Evolutionary conservation across 306 rosid species (phyloP), one percentile per base, ranked within the genome.

Genomic region (Corylus americana): DNA sequence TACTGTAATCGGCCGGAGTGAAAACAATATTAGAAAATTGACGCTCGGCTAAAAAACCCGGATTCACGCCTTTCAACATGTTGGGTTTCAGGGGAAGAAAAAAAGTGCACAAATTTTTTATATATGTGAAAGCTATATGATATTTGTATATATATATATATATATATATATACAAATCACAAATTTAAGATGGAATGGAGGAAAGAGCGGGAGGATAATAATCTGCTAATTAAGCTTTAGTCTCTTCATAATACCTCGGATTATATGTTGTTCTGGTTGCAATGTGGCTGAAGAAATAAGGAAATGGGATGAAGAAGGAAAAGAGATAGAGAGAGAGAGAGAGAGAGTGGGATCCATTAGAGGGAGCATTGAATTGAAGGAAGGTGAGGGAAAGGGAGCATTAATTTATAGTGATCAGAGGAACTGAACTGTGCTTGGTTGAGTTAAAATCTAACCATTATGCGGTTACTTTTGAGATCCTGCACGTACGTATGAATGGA

Each of bases 381-480:
- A 74, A 17, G 55, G 53, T 14, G 27, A 77, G 47, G 49, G 17
- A 73, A 27, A 57, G 67, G 73, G 37, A 71, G 82, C 67, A 49
- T 68, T 39, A 7, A 39, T 67, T 82, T 85, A 82, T 77, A 86
- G 69, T 31, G 69, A 45, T 12, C 50, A 10, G 4, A 25, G 27
- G 20, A 76, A 27, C 6, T 35, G 66, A 63, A 64, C 78, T 64
- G 50, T 27, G 39, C 35, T 74, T 11, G 35, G 35, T 45, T 1
- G 79, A 37, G 85, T 75, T 70, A 68, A 71, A 73, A 22, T 61
- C 5, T 73, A 71, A 80, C 84, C 77, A 50, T 3, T 7, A 50
- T 66, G 39, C 8, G 22, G 80, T 78, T 81, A 70, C 22, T 31
- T 59, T 58, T 3, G 39, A 29, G 39, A 11, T 25, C 25, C 20